A percentile compares a stretch with the other conserved stretches of the same genome.
Evolutionary conservation across 768 basidiomycete species (phyloP).

Genomic region (Leccinum aurantiacum): DNA sequence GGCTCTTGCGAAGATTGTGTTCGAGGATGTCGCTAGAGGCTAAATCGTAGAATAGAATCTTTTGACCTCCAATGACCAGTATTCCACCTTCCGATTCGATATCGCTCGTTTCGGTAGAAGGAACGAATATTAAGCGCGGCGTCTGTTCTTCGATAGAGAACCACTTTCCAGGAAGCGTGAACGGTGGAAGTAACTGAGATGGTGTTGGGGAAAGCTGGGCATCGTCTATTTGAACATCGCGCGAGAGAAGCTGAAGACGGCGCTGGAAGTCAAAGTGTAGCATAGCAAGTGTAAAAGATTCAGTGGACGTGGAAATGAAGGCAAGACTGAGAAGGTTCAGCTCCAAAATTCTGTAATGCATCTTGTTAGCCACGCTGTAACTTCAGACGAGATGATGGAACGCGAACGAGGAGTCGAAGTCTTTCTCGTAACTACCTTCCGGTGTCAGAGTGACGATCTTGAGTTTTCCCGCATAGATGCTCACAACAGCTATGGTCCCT

Average conservation of each 20-base stretch:
- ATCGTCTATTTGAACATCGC: conserved; percentile 51
- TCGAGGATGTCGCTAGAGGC: conserved; percentile 46
- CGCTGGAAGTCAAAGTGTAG: conserved; percentile 63
- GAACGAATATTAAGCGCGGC: conserved; percentile 42
- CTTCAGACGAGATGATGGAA: not conserved
- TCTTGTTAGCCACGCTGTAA: conserved; percentile 4
- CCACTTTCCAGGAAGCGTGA: conserved; percentile 49
- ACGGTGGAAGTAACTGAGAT: conserved; percentile 48
- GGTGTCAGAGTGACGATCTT: conserved; percentile 56
- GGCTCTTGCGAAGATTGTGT: conserved; percentile 56
- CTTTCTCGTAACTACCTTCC: conserved; percentile 50
- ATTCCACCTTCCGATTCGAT: conserved; percentile 60
- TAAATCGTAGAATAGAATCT: conserved; percentile 62
- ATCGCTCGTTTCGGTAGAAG: conserved; percentile 22
- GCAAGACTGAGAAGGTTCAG: conserved; percentile 66
- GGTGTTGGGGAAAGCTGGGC: conserved; percentile 49
- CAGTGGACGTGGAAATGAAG: conserved; percentile 48
- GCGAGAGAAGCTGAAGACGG: conserved; percentile 61
- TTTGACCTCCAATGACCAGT: conserved; percentile 66
- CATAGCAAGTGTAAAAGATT: conserved; percentile 59
- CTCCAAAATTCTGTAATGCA: conserved; percentile 52
- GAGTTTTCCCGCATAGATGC: conserved; percentile 69
- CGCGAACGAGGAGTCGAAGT: conserved; percentile 67
- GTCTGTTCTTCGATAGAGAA: conserved; percentile 40
- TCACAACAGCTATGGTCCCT: conserved; percentile 59